phyloP scores from a whole-genome alignment of 306 rosid genomes.

The Glycine tomentella region DNA sequence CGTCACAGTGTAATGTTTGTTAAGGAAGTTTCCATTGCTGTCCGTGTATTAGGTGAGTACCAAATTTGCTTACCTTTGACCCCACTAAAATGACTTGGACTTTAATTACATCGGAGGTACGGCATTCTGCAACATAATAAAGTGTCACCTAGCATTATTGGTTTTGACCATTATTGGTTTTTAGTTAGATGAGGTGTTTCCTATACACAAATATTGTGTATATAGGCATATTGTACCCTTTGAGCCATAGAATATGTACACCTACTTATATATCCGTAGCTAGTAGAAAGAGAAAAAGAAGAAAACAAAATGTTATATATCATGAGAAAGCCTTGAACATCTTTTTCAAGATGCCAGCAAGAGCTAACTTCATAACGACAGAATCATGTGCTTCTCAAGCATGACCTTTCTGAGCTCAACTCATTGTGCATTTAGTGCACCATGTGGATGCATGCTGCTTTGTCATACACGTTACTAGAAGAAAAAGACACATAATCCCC shows the following conservation, averaged over 20 bases:
- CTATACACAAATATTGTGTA: neutral
- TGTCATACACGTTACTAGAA: constrained; percentile 13
- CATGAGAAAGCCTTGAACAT: constrained; percentile 4
- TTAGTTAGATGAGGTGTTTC: neutral
- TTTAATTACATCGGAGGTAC: neutral
- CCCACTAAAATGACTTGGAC: constrained; percentile 2
- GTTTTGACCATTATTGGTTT: neutral
- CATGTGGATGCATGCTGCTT: constrained; percentile 44
- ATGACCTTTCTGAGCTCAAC: constrained; percentile 40
- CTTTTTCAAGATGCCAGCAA: constrained; percentile 23
- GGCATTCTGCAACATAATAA: neutral
- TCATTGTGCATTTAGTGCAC: constrained; percentile 43
- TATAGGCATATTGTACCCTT: no score
- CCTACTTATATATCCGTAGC: no score
- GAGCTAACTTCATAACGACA: constrained; percentile 40
- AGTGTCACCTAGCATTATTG: constrained; percentile 6
- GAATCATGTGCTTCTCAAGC: constrained; percentile 48
- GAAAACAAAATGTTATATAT: neutral
- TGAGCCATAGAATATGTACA: no score
- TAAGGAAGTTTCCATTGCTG: neutral
- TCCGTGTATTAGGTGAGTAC: neutral
- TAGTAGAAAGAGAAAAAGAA: neutral
- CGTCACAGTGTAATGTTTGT: no score
- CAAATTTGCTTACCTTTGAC: neutral
- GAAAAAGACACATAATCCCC: constrained; percentile 10